phyloP scores from a whole-genome alignment of 2,329 filamentous ascomycete species.

The Clarireedia monteithiana region DNA sequence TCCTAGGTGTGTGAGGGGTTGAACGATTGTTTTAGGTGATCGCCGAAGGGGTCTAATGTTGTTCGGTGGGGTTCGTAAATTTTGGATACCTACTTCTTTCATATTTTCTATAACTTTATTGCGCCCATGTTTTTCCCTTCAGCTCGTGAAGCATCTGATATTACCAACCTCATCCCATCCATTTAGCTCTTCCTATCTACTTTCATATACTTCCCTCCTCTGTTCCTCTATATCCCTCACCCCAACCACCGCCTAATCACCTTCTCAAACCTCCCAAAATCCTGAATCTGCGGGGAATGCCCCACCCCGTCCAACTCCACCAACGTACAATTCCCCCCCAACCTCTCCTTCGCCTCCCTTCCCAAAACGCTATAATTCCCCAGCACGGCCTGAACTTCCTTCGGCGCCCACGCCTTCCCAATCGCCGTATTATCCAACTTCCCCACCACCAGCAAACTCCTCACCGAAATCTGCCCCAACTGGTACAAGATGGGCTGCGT shows the following conservation, averaged over 20 bases:
- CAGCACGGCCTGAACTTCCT: slow-evolving; percentile 36
- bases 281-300: slow-evolving; percentile 46
- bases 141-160: too few species aligned
- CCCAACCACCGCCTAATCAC: not conserved
- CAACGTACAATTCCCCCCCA: slow-evolving; percentile 38
- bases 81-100: too few species aligned
- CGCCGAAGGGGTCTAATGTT: too few species aligned
- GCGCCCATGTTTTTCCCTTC: too few species aligned
- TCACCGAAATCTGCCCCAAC: slow-evolving; percentile 9
- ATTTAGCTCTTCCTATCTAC: too few species aligned
- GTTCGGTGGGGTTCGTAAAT: too few species aligned
- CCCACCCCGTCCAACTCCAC: slow-evolving; percentile 41
- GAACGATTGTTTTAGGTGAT: too few species aligned
- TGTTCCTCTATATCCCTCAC: too few species aligned
- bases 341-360: slow-evolving; percentile 32
- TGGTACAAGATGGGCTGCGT: slow-evolving; percentile 8
- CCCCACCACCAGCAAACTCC: slow-evolving; percentile 10
- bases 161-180: too few species aligned
- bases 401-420: slow-evolving; percentile 40
- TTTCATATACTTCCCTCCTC: too few species aligned
- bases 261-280: slow-evolving; percentile 29
- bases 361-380: slow-evolving; percentile 44
- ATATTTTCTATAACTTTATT: too few species aligned
- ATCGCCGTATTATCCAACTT: slow-evolving; percentile 35
- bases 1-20: too few species aligned